Base-by-base conservation (phyloP, 768 basidiomycete genomes). In the Dioszegia hungarica region DNA sequence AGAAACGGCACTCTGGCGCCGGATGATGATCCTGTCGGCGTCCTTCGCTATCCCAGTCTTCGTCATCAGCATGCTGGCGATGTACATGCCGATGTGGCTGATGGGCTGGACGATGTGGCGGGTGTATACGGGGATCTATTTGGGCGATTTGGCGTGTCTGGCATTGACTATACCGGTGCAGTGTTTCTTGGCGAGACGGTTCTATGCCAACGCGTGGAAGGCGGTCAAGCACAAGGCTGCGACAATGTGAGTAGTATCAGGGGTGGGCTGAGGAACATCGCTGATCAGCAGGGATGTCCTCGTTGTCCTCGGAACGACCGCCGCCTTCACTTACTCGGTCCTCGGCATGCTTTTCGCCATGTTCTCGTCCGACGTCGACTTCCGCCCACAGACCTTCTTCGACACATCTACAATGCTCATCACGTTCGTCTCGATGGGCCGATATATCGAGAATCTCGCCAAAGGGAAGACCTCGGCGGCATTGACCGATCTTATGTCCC, bases 351-450 rank as follows among this genome's bases (percentile, higher is more conserved):
- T 89, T 59, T 78, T 79, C 47, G 87, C 89, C 5, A 67, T 73
- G 53, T 74, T 74, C 64, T 56, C 60, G 20, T 66, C 66, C 11
- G 82, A 86, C 10, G 81, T 86, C 0, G 81, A 81, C 39, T 89
- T 82, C 72, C 86, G 83, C 19, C 94, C 95, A 1, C 83, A 87
- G 73, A 82, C 91, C 41, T 98, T 98, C 78, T 98, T 98, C 79
- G 95, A 99, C 78, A 98, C 95, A 1, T 95, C 90, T 70, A 95
- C 95, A 19, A 98, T 97, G 95, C 80, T 99, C 60, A 86, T 99
- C 81, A 89, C 87, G 79, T 98, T 99, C 75, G 88, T 98, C 67
- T 93, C 90, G 2, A 83, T 98, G 14, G 95, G 95, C 4, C 85
- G 95, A 24, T 95, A 86, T 78, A 82, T 98, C 46, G 95, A 98